These are phyloP conservation scores for Geotrichum bryndzae DNA, from an alignment of 1,139 yeast species.

Conservation along the genomic window DNA sequence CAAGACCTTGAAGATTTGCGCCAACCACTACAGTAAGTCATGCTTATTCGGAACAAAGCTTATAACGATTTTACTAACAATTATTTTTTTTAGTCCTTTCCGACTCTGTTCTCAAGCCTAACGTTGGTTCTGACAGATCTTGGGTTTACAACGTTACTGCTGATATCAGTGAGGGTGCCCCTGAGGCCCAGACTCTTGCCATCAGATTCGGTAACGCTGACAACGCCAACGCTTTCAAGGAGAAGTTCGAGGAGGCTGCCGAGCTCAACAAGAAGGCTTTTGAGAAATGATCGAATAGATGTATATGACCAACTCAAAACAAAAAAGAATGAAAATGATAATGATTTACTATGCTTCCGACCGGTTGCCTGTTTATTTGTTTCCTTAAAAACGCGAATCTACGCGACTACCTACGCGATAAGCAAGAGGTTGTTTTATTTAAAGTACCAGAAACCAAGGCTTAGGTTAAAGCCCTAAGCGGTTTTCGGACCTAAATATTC, in stretches of 20 bases:
- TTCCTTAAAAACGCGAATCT: background rate
- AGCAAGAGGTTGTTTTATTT: background rate
- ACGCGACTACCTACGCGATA: background rate
- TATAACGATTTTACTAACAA: conserved; percentile 18
- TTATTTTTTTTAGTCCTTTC: conserved; percentile 44
- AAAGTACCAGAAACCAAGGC: background rate
- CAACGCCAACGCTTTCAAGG: conserved; percentile 94
- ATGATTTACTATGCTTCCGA: background rate
- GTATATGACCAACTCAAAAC: background rate
- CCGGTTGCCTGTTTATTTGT: background rate
- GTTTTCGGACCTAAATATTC: background rate
- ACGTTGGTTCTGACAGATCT: conserved; percentile 94
- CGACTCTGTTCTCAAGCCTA: conserved; percentile 80
- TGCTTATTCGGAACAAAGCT: background rate
- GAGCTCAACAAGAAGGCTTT: conserved; percentile 47
- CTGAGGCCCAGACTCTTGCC: conserved; percentile 95
- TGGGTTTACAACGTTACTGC: conserved; percentile 97
- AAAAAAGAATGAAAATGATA: background rate
- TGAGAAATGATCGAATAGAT: conserved; percentile 20
- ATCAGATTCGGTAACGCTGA: conserved; percentile 96
- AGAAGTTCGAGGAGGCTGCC: conserved; percentile 80
- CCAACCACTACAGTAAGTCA: conserved; percentile 65
- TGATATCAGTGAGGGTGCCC: conserved; percentile 90
- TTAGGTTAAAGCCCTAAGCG: background rate
- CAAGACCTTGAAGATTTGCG: conserved; percentile 95